Conservation (phyloP, 2,329 filamentous ascomycete genomes). For the Zarea fungicola region DNA sequence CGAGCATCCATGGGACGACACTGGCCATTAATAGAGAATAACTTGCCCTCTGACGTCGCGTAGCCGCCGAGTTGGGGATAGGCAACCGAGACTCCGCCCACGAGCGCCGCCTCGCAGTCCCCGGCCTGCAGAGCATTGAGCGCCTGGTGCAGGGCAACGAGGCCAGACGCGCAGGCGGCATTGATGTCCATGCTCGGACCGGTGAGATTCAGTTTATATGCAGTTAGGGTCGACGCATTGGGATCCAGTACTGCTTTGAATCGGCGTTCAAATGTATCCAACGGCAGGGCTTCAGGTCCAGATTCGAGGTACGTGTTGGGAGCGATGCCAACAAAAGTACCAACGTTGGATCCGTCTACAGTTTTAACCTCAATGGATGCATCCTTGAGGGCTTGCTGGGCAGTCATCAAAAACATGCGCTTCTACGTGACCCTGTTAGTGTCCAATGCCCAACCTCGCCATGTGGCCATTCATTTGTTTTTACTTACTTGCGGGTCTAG, state of each 20-base stretch:
- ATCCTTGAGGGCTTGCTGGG: not conserved
- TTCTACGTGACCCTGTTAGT: not conserved
- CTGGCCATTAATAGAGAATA: slow-evolving; percentile 42
- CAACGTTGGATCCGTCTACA: slow-evolving; percentile 4
- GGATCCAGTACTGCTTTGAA: slow-evolving; percentile 20
- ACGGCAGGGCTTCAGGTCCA: not conserved
- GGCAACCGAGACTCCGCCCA: slow-evolving; percentile 24
- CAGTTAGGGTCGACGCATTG: slow-evolving; percentile 31
- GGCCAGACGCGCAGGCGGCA: slow-evolving; percentile 33
- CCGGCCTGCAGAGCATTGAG: slow-evolving; percentile 25
- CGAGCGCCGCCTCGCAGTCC: slow-evolving; percentile 30
- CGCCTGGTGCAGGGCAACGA: slow-evolving; percentile 23
- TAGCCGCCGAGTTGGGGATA: slow-evolving; percentile 20
- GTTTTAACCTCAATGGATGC: not conserved
- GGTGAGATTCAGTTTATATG: slow-evolving; percentile 33
- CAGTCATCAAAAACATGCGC: slow-evolving; percentile 5
- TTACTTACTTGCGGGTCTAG: slow-evolving; percentile 3
- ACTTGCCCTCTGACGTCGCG: slow-evolving; percentile 17
- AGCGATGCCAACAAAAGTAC: slow-evolving; percentile 18
- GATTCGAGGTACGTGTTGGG: slow-evolving; percentile 13
- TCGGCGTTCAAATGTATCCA: not conserved
- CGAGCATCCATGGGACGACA: slow-evolving; percentile 34
- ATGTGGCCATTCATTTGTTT: too few species aligned
- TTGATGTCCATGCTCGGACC: slow-evolving; percentile 29
- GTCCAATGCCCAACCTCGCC: too few species aligned